Evolutionary conservation across 208 protist genomes (phyloP).

Genomic region (Crithidia expoeki): DNA sequence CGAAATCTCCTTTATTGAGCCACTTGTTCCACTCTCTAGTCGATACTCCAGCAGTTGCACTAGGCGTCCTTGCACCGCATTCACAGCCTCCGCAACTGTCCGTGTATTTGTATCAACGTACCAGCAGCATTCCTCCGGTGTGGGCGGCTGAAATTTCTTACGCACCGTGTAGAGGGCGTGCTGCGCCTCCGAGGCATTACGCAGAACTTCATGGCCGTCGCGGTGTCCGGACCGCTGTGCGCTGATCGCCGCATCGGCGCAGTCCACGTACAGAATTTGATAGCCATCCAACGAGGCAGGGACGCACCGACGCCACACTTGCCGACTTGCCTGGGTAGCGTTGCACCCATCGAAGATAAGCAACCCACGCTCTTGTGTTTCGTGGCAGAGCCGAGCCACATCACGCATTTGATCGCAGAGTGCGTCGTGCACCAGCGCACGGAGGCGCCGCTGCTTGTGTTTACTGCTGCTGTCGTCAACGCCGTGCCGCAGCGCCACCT

Average conservation of each 20-base stretch:
- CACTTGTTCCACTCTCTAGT: neutral
- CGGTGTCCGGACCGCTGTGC: constrained; percentile 43
- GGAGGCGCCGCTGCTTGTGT: constrained; percentile 67
- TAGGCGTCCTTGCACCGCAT: constrained; percentile 10
- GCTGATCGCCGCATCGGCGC: constrained; percentile 41
- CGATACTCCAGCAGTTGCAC: neutral
- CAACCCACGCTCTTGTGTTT: constrained; percentile 29
- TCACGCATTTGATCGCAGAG: constrained; percentile 27
- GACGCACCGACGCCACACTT: constrained; percentile 41
- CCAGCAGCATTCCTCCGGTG: constrained; percentile 35
- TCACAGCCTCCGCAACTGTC: constrained; percentile 7
- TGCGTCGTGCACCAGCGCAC: constrained; percentile 46
- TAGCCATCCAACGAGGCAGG: constrained; percentile 27
- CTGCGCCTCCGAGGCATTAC: constrained; percentile 54
- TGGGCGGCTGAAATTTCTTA: constrained; percentile 57
- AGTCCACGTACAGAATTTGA: constrained; percentile 53
- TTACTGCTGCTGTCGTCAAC: constrained; percentile 62
- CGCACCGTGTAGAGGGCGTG: constrained; percentile 68
- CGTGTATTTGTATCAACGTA: constrained; percentile 25
- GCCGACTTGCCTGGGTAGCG: constrained; percentile 44
- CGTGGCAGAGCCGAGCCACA: constrained; percentile 25
- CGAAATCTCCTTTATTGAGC: neutral
- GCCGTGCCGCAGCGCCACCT: constrained; percentile 35
- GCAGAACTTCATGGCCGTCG: constrained; percentile 50
- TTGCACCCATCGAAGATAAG: constrained; percentile 88